Evolutionary conservation across 163 green algal genomes (phyloP), one percentile per base, ranked within the genome.

Genomic region (Volvox carteri): DNA sequence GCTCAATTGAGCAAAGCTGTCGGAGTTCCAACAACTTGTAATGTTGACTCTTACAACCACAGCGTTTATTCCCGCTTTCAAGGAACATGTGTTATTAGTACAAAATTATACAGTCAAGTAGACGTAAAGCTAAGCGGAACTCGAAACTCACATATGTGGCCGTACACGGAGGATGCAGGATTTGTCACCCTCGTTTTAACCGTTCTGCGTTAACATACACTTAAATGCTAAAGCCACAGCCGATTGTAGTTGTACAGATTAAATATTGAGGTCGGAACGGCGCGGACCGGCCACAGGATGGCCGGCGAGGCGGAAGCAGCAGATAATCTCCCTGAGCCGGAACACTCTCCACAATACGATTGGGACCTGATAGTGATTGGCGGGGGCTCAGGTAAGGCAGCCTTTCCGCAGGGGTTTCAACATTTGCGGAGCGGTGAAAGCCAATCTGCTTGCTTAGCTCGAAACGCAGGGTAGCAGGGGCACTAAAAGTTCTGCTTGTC

Each of bases 361-460:
- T 96, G 92, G 78, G 93, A 96, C 60, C 68, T 96, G n/a, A 77
- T 96, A 42, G 94, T 96, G 42, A 93, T 96, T n/a, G 94, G 94
- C 1, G 94, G 94, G 21, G 94, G 94, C n/a, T 94, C 90, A 28
- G 94, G 94, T 85, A 37, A 42, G 54, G 25, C 23, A 1, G 41
- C 41, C 14, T 3, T 25, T 23, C 0, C 11, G n/a, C n/a, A n/a
- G n/a, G n/a, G n/a, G n/a, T n/a, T n/a, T n/a, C n/a, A n/a, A n/a
- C n/a, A n/a, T n/a, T n/a, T n/a, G n/a, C n/a, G n/a, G n/a, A n/a
- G n/a, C n/a, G n/a, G n/a, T n/a, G n/a, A n/a, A n/a, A n/a, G n/a
- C n/a, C n/a, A n/a, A n/a, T n/a, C n/a, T n/a, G n/a, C n/a, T n/a
- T n/a, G n/a, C n/a, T n/a, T n/a, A n/a, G n/a, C n/a, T n/a, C n/a